A percentile compares a stretch with the other conserved stretches of the same genome.
Evolutionary conservation across 192 early-diverging fungal species (phyloP).

Genomic region (Coemansia sp.): DNA sequence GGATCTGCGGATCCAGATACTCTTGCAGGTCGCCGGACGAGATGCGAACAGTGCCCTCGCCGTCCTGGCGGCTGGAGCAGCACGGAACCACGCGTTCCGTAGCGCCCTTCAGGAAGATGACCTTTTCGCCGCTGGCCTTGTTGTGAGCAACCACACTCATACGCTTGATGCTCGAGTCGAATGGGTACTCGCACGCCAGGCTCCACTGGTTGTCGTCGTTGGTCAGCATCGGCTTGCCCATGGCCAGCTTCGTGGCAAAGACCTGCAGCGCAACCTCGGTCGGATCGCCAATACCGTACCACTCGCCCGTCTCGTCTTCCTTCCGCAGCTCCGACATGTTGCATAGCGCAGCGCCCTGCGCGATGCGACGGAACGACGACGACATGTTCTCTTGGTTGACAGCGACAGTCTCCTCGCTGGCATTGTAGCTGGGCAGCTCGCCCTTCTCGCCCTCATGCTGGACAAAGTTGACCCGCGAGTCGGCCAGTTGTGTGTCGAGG

Average conservation of each 20-base stretch:
- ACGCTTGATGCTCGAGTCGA: slow-evolving; percentile 76
- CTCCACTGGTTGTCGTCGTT: slow-evolving; percentile 41
- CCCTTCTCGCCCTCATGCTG: not conserved
- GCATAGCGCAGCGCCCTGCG: slow-evolving; percentile 68
- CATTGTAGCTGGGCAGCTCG: not conserved
- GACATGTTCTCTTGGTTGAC: slow-evolving; percentile 43
- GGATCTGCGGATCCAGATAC: slow-evolving; percentile 56
- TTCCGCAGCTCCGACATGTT: slow-evolving; percentile 74
- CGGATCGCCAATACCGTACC: slow-evolving; percentile 79
- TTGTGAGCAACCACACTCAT: slow-evolving; percentile 78
- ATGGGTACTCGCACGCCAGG: slow-evolving; percentile 60
- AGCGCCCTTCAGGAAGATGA: slow-evolving; percentile 83
- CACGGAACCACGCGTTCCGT: slow-evolving; percentile 81
- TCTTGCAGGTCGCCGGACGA: slow-evolving; percentile 36
- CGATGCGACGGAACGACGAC: slow-evolving; percentile 43
- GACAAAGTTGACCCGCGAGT: slow-evolving; percentile 24
- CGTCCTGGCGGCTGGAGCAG: slow-evolving; percentile 54
- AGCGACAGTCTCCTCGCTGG: slow-evolving; percentile 14
- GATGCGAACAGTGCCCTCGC: slow-evolving; percentile 17
- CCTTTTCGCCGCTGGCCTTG: slow-evolving; percentile 22
- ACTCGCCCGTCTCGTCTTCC: slow-evolving; percentile 56
- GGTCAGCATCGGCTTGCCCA: slow-evolving; percentile 63
- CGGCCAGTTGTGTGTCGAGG: slow-evolving; percentile 3
- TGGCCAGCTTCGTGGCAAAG: slow-evolving; percentile 71
- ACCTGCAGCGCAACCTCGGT: slow-evolving; percentile 91